Base-by-base conservation (phyloP, 1,139 yeast species). In the Saccharomyces hybrid region DNA sequence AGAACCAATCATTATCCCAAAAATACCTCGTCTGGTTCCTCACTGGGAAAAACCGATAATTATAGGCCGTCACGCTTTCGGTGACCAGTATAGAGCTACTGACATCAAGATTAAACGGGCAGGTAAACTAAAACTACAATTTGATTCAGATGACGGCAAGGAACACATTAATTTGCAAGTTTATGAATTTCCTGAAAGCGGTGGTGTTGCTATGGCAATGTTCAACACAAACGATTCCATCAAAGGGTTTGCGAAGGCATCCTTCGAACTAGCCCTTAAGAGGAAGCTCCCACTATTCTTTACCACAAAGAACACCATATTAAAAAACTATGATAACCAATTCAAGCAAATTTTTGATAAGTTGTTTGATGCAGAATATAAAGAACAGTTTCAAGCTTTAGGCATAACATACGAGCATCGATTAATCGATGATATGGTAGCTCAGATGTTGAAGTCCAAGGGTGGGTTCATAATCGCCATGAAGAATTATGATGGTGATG, bases 401-500 rank as follows among this genome's bases (percentile, higher is more conserved):
- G 91, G 88, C 25, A 85, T 90, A 71, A 88, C 93, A 88, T 90
- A 88, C 73, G 96, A 91, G 76, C 97, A 90, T 78, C 84, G 97
- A 67, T 79, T 90, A 68, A 90, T 91, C 64, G 97, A 90, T 73
- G 97, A 90, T 71, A 90, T 90, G 97, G 97, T 91, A 58, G 97
- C 97, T 20, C 97, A 91, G 76, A 90, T 90, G 96, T 76, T 90
- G 72, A 91, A 90, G 76, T 88, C 96, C 53, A 82, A 82, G 70
- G 97, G 97, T 64, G 97, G 97, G 20, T 91, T 81, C 73, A 85
- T 90, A 62, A 83, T 91, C 76, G 97, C 97, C 55, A 81, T 91
- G 82, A 90, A 91, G 79, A 91, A 91, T 77, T 90, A 90, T 74
- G 97, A 90, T 70, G 97, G 97, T 71, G 97, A 90, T 69, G 97